Evolutionary conservation across 345 rosid genomes (phyloP), one percentile per base, ranked within the genome.

Genomic region (Acer negundo): DNA sequence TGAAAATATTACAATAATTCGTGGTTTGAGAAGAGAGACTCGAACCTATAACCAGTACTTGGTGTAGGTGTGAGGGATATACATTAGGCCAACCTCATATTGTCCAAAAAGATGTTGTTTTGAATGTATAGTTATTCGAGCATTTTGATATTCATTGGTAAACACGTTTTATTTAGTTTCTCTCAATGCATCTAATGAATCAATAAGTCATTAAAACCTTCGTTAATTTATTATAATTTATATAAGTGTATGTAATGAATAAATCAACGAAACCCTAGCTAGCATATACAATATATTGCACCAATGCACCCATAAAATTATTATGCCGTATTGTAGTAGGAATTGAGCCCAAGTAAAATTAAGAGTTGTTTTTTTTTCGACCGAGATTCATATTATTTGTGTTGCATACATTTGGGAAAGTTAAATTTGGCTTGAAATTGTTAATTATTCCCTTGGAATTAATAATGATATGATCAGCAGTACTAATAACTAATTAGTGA

Each of bases 241-340:
- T 53, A 13, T 11, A 17, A 66, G 3, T 75, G 65, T 56, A 67
- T 75, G 55, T 67, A 75, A 75, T 38, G 72, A 75, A 67, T 23
- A 53, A 51, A 59, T 19, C 26, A 22, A 75, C 16, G 40, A 64
- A 67, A 74, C 31, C 55, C 63, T 19, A 62, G 24, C 68, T 23
- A 62, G 68, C 28, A 31, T 35, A 4, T 35, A 35, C 0, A 6
- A n/a, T 63, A 64, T 17, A 26, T 49, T 62, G 22, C 61, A 61
- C 20, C 69, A 64, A 28, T 47, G 24, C 24, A 74, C 51, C 62
- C 1, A 42, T 19, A 26, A 35, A 35, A 4, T 35, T 35, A 35
- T 35, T 35, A 35, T 4, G 38, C 38, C 38, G 38, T 35, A 35
- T 35, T 35, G 38, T 35, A 35, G 6, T 4, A 31, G 4, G 38